Evolutionary conservation across 345 rosid species (phyloP), one percentile per base, ranked within the genome.

Genomic region (Schrenkiella parvula): DNA sequence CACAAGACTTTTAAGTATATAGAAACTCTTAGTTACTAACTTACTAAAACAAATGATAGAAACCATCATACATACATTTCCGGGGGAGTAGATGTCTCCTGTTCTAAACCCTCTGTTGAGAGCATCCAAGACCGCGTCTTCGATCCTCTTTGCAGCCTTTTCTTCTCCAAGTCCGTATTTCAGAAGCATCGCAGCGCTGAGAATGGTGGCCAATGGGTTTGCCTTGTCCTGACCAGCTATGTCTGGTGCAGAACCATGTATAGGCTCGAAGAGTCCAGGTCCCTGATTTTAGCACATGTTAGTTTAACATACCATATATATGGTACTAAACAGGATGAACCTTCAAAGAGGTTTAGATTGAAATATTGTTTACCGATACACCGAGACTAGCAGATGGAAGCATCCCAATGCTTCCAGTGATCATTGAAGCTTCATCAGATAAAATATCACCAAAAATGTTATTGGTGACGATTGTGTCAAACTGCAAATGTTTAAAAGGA

Each of bases 331-430:
- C 13, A 39, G 26, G 4, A 32, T 10, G 57, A 70, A 12, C 28
- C 56, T 57, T 17, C 13, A 9, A 59, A 44, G n/a, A 22, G 3
- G 25, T 21, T 46, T 23, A 23, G 32, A 34, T 6, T 12, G 1
- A 11, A 7, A 11, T 18, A 23, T 59, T 14, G 13, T 46, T 57
- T 58, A 58, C 74, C 74, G 66, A 58, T 23, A 53, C 84, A 54
- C 98, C 89, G 79, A 93, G 96, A 82, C 97, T 93, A 47, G 98
- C 98, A 35, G 98, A 93, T 44, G 98, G 96, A 77, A 93, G 97
- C 98, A 93, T 93, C 69, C 98, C 97, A 59, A 93, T 93, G 81
- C 98, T 93, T 85, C 97, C 98, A 58, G 98, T 91, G 75, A 93
- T 91, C 96, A 93, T 91, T 34, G 98, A 93, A 32, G 98, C 98